These are phyloP conservation scores for Limonium bicolor DNA, from an alignment of 148 eudicot genomes.

Conservation along the genomic window DNA sequence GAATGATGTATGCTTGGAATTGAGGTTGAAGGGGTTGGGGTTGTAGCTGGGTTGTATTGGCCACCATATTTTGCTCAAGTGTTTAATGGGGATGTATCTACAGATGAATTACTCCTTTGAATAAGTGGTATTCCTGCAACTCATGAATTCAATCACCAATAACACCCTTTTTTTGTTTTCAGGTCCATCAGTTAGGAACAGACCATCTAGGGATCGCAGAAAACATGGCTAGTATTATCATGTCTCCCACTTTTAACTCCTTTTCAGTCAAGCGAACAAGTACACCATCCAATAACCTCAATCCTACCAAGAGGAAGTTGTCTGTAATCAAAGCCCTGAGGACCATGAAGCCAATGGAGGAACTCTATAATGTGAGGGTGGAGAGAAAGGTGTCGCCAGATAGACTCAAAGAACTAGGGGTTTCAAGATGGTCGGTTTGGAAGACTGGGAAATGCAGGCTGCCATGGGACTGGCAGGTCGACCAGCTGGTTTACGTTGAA, in stretches of 20 bases:
- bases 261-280: slow-evolving; percentile 16
- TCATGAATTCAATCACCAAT: too few relatives aligned
- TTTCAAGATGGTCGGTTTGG: slow-evolving; percentile 76
- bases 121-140: too few relatives aligned
- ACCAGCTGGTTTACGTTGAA: slow-evolving; percentile 86
- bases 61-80: too few relatives aligned
- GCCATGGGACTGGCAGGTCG: slow-evolving; percentile 98
- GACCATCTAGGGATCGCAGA: too few relatives aligned
- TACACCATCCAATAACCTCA: slow-evolving; percentile 2
- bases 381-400: slow-evolving; percentile 55
- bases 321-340: slow-evolving; percentile 32
- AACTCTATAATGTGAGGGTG: slow-evolving; percentile 62
- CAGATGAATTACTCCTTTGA: too few relatives aligned
- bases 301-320: slow-evolving; percentile 1
- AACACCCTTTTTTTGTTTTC: too few relatives aligned
- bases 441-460: slow-evolving; percentile 83
- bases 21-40: too few relatives aligned
- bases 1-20: too few relatives aligned
- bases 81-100: too few relatives aligned
- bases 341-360: slow-evolving; percentile 59
- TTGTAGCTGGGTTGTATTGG: too few relatives aligned
- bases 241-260: slow-evolving; percentile 23
- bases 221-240: slow-evolving; percentile 37
- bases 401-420: slow-evolving; percentile 57
- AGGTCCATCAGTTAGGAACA: too few relatives aligned